phyloP scores from a whole-genome alignment of 2,329 filamentous ascomycete species.

The Diaporthe citriasiana region DNA sequence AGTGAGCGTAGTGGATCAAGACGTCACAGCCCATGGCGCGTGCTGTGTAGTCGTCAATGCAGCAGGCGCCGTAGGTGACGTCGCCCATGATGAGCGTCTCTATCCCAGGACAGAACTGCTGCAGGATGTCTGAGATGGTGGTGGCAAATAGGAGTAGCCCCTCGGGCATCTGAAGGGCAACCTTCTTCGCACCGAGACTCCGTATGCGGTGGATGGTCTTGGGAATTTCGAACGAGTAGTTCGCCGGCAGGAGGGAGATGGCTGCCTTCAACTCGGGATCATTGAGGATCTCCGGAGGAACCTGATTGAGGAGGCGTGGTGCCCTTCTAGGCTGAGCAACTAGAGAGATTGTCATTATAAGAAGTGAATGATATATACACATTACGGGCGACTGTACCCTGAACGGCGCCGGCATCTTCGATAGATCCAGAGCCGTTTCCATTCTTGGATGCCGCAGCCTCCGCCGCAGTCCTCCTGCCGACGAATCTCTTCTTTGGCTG shows the following conservation, averaged over 20 bases:
- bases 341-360: constrained; percentile 52
- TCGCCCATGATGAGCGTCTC: constrained; percentile 99
- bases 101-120: constrained; percentile 90
- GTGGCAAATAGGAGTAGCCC: constrained; percentile 95
- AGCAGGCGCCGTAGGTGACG: constrained; percentile 98
- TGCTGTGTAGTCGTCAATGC: constrained; percentile 98
- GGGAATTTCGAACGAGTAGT: constrained; percentile 98
- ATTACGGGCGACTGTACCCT: constrained; percentile 64
- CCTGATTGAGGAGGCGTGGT: constrained; percentile 88
- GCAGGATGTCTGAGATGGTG: constrained; percentile 96
- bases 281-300: constrained; percentile 88
- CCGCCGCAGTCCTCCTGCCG: constrained; percentile 80
- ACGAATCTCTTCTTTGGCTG: constrained; percentile 95
- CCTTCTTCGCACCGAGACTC: constrained; percentile 80
- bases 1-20: constrained; percentile 96
- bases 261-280: constrained; percentile 89
- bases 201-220: constrained; percentile 98
- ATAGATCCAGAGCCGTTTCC: constrained; percentile 53
- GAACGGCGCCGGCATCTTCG: constrained; percentile 76
- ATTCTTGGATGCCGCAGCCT: constrained; percentile 65
- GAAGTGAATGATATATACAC: not conserved
- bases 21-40: constrained; percentile 94
- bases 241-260: constrained; percentile 87
- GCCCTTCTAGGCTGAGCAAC: constrained; percentile 79
- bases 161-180: constrained; percentile 98